phyloP scores from a whole-genome alignment of 2,329 filamentous ascomycete genomes.

The Epichloe amarillans region DNA sequence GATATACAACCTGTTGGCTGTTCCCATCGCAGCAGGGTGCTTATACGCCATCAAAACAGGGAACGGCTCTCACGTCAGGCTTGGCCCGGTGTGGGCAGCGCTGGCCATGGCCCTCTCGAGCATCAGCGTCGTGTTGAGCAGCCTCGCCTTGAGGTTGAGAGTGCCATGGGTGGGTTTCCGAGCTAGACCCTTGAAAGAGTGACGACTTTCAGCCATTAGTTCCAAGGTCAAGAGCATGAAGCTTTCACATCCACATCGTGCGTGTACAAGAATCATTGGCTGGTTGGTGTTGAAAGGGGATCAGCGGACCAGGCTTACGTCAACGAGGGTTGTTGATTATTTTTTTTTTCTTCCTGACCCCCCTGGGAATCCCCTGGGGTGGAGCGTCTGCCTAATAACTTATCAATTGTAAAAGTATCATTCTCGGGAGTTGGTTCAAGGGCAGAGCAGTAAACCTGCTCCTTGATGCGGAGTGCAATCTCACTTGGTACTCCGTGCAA shows the following conservation, averaged over 20 bases:
- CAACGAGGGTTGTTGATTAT: background rate
- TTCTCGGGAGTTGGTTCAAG: too few species aligned
- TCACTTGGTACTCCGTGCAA: too few species aligned
- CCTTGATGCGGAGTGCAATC: too few species aligned
- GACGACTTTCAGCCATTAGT: too few species aligned
- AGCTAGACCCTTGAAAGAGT: background rate
- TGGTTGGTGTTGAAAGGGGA: too few species aligned
- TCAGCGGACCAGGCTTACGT: background rate
- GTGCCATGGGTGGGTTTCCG: slow-evolving; percentile 32
- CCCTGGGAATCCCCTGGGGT: too few species aligned
- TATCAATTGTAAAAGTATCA: too few species aligned
- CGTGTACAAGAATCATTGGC: too few species aligned
- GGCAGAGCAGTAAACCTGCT: too few species aligned
- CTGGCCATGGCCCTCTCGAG: slow-evolving; percentile 88
- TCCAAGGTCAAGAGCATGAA: too few species aligned
- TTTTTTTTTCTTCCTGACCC: background rate
- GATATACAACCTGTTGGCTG: slow-evolving; percentile 64
- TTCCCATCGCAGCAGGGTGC: slow-evolving; percentile 71
- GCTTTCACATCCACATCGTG: too few species aligned
- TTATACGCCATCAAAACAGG: slow-evolving; percentile 46
- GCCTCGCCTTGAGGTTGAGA: slow-evolving; percentile 51
- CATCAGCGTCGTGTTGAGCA: slow-evolving; percentile 77
- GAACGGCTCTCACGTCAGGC: slow-evolving; percentile 40
- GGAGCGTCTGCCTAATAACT: too few species aligned
- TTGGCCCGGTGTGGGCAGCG: slow-evolving; percentile 76